Percentiles rank a stretch among this genome's conserved stretches.
Evolutionary conservation across 306 rosid species (phyloP).

Genomic region (Ammopiptanthus mongolicus): DNA sequence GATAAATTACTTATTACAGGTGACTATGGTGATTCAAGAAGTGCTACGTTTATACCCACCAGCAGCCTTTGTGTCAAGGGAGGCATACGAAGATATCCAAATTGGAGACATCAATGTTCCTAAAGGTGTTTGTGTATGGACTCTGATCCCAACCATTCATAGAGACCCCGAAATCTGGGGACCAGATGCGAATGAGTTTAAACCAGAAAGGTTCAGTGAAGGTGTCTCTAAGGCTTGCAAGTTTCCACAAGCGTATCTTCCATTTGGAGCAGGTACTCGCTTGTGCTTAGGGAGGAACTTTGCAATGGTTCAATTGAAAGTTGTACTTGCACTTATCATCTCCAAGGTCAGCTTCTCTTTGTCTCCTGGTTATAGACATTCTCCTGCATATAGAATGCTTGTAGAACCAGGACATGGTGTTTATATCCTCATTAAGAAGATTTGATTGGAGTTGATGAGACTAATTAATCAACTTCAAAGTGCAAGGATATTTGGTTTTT

Average conservation of each 20-base stretch:
- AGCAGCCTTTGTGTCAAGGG: slow-evolving; percentile 90
- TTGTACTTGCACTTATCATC: slow-evolving; percentile 41
- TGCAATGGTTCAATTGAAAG: slow-evolving; percentile 73
- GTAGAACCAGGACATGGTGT: slow-evolving; percentile 80
- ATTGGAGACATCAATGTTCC: slow-evolving; percentile 65
- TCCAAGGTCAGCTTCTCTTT: slow-evolving; percentile 55
- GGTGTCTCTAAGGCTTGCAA: slow-evolving; percentile 78
- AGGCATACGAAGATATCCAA: slow-evolving; percentile 62
- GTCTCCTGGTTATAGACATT: slow-evolving; percentile 68
- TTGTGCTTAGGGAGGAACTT: slow-evolving; percentile 79
- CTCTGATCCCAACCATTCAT: slow-evolving; percentile 69
- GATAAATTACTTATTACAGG: slow-evolving; percentile 23
- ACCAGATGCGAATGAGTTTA: slow-evolving; percentile 65
- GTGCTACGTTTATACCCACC: slow-evolving; percentile 81
- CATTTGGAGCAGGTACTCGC: slow-evolving; percentile 80
- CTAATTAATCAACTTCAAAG: not conserved
- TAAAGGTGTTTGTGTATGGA: slow-evolving; percentile 73
- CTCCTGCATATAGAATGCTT: slow-evolving; percentile 73
- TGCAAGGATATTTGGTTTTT: slow-evolving; percentile 12
- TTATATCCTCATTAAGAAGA: slow-evolving; percentile 42
- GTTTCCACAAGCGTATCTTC: slow-evolving; percentile 61
- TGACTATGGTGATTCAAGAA: slow-evolving; percentile 79
- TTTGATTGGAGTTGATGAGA: not conserved
- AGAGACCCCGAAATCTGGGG: slow-evolving; percentile 88
- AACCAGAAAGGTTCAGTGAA: slow-evolving; percentile 74